Base-by-base conservation (phyloP, 345 rosid genomes). In the Eucalyptus cloeziana region DNA sequence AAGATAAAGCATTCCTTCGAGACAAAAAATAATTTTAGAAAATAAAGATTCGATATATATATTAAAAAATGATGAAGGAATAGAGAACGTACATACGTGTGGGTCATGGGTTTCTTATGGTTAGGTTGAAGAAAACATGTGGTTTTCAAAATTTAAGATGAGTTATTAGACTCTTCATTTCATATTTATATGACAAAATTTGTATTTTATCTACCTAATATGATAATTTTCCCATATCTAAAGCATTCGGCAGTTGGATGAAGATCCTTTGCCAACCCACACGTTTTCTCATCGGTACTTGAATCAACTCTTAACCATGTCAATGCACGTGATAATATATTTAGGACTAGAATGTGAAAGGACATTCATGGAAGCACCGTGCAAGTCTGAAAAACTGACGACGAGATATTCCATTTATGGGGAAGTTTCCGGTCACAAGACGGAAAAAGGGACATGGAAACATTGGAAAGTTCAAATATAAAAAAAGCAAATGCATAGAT, bases 261-360 rank as follows among this genome's bases (percentile, higher is more conserved):
- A 60, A 60, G 16, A 27, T 60, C 31, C 16, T 27, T 13, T 60
- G 3, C 16, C 31, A 11, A 27, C 25, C 15, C n/a, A 27, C n/a
- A 5, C 0, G 15, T 1, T 25, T 5, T 60, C 7, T 60, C 31
- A 11, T 30, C 14, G 12, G 6, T 27, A 7, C 27, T 3, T 3
- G 67, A 60, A 25, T 60, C n/a, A 25, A 25, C 14, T 60, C n/a
- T 25, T 7, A 60, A 25, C 7, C 12, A 4, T 4, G n/a, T 25
- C 13, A 25, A 60, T 13, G 67, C 67, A 25, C 7, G 7, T 60
- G 5, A 3, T 25, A 25, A 60, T 60, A 25, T 27, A 27, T 60
- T 60, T 27, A 27, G 7, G 1, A 30, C 12, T 27, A 4, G 67
- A 60, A 60, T 60, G 67, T 27, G n/a, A 27, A 11, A 2, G 14